Conservation (phyloP, 345 rosid genomes). For the Mercurialis annua region DNA sequence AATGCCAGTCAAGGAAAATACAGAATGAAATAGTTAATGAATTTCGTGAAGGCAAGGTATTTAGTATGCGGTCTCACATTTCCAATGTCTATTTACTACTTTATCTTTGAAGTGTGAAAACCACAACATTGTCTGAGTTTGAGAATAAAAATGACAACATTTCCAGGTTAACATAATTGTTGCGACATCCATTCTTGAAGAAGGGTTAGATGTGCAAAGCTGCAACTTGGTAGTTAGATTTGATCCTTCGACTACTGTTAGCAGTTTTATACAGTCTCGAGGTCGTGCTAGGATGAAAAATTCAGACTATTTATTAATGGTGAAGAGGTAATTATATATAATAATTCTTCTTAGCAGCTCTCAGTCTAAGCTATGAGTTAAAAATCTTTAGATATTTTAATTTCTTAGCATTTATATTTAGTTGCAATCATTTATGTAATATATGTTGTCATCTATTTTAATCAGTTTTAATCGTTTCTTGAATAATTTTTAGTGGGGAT, state of each 20-base stretch:
- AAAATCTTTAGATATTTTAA: neutral
- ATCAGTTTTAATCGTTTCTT: neutral
- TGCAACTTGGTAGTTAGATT: constrained; percentile 87
- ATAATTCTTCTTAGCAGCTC: neutral
- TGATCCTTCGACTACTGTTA: constrained; percentile 71
- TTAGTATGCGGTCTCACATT: neutral
- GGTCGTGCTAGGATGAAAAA: constrained; percentile 92
- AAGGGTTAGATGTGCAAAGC: constrained; percentile 87
- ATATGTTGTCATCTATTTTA: neutral
- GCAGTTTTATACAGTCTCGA: constrained; percentile 96
- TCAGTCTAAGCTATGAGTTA: neutral
- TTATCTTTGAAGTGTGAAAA: neutral
- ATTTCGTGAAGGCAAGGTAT: constrained; percentile 73
- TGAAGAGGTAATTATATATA: constrained; percentile 43
- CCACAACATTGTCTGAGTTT: neutral
- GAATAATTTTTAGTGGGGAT: constrained; percentile 51
- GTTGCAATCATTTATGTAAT: neutral
- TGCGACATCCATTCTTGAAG: constrained; percentile 96
- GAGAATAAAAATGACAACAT: neutral
- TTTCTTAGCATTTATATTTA: constrained; percentile 1
- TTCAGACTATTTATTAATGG: constrained; percentile 79
- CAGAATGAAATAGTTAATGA: constrained; percentile 80
- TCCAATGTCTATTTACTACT: neutral
- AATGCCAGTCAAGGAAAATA: constrained; percentile 52
- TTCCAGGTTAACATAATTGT: constrained; percentile 77